These are phyloP conservation scores for Neurospora sp. DNA, from an alignment of 495 filamentous ascomycete genomes.

Conservation along the genomic window DNA sequence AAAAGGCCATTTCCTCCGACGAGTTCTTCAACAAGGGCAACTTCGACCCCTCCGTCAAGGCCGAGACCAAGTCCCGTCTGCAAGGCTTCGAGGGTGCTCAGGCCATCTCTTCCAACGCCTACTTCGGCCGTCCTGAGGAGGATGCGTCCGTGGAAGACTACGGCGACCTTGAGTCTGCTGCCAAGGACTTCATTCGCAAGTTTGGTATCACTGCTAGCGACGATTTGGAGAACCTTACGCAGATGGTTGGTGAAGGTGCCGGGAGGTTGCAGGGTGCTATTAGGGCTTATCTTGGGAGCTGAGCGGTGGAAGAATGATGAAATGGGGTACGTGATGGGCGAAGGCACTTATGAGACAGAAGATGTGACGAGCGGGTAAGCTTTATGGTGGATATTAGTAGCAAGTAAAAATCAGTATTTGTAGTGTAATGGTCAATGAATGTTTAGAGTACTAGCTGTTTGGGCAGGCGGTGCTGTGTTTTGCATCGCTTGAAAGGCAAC, in stretches of 20 bases:
- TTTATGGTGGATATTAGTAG: neutral
- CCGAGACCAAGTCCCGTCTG: slow-evolving; percentile 78
- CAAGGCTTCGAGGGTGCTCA: slow-evolving; percentile 88
- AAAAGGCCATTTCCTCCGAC: slow-evolving; percentile 95
- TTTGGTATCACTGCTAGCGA: slow-evolving; percentile 94
- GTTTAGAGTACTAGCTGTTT: neutral
- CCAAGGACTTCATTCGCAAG: slow-evolving; percentile 86
- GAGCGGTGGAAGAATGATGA: neutral
- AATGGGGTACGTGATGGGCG: neutral
- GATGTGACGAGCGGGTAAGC: neutral
- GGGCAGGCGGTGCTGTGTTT: neutral
- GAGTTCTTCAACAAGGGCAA: slow-evolving; percentile 91
- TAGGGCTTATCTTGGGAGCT: slow-evolving; percentile 59
- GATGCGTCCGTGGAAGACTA: slow-evolving; percentile 64
- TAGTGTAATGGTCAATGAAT: neutral
- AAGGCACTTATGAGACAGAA: neutral
- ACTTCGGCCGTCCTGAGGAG: slow-evolving; percentile 80
- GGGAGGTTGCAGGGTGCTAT: slow-evolving; percentile 80
- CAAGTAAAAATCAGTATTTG: neutral
- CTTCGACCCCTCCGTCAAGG: slow-evolving; percentile 69
- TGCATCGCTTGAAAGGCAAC: neutral
- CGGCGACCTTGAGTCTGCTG: slow-evolving; percentile 80
- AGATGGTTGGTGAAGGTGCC: slow-evolving; percentile 75
- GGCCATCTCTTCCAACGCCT: slow-evolving; percentile 87
- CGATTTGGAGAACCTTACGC: slow-evolving; percentile 81